These are phyloP conservation scores for Penicillium frequentans DNA, from an alignment of 2,329 filamentous ascomycete species.

Conservation along the genomic window DNA sequence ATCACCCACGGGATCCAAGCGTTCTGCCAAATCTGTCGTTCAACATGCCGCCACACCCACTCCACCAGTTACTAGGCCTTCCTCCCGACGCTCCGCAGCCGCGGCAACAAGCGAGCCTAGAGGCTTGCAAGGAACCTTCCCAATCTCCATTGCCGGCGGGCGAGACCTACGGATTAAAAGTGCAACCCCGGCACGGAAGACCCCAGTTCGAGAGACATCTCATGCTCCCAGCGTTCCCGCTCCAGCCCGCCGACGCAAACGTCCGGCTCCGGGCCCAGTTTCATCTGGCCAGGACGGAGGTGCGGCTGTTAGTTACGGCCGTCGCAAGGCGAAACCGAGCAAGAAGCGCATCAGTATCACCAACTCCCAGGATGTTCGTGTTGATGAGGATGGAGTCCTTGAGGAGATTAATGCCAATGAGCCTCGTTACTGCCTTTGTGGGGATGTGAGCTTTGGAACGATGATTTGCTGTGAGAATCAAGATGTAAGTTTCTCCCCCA, in stretches of 20 bases:
- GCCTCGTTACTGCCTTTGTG: constrained; percentile 64
- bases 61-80: constrained; percentile 33
- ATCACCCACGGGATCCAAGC: constrained; percentile 26
- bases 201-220: constrained; percentile 43
- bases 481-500: constrained; percentile 42
- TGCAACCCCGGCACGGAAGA: constrained; percentile 40
- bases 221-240: constrained; percentile 35
- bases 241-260: constrained; percentile 53
- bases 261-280: constrained; percentile 61
- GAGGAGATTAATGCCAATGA: constrained; percentile 61
- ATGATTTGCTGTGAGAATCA: constrained; percentile 68
- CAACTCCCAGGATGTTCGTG: constrained; percentile 45
- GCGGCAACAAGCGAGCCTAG: constrained; percentile 30
- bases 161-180: constrained; percentile 44
- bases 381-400: constrained; percentile 49
- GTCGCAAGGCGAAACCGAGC: constrained; percentile 56
- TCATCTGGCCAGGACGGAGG: constrained; percentile 59
- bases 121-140: constrained; percentile 4
- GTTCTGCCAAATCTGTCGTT: constrained; percentile 19
- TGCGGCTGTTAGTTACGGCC: constrained; percentile 62
- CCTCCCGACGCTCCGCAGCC: constrained; percentile 33
- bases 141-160: constrained; percentile 17
- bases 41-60: constrained; percentile 27
- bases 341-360: constrained; percentile 40
- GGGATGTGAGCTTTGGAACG: constrained; percentile 63